phyloP scores from a whole-genome alignment of 2,329 filamentous ascomycete genomes.

The Ascochyta pisi region DNA sequence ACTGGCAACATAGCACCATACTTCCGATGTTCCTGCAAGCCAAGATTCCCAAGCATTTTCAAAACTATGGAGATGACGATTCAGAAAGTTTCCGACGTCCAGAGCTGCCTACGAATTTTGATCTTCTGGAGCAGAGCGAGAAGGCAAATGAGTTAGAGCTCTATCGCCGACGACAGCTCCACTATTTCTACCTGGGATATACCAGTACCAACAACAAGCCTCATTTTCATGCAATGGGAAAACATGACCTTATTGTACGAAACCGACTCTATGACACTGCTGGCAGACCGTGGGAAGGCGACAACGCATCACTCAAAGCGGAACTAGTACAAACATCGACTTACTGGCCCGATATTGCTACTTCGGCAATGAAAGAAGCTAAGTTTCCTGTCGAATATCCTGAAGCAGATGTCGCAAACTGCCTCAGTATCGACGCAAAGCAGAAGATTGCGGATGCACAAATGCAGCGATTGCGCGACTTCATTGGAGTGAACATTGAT shows the following conservation, averaged over 20 bases:
- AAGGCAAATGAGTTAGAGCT: conserved; percentile 26
- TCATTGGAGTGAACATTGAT: too few relatives aligned
- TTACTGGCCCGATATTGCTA: too few relatives aligned
- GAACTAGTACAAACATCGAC: too few relatives aligned
- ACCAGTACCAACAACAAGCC: conserved; percentile 31
- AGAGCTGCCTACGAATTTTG: conserved; percentile 24
- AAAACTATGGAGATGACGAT: conserved; percentile 49
- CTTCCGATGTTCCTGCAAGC: conserved; percentile 49
- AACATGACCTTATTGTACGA: conserved; percentile 27
- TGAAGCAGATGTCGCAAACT: too few relatives aligned
- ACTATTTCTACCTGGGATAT: conserved; percentile 42
- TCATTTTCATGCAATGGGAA: conserved; percentile 35
- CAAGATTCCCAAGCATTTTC: conserved; percentile 50
- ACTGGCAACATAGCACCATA: conserved; percentile 51
- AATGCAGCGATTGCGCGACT: too few relatives aligned
- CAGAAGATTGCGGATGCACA: too few relatives aligned
- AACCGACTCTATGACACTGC: conserved; percentile 33
- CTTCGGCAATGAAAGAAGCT: too few relatives aligned
- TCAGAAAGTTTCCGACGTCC: conserved; percentile 29
- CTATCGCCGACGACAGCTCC: conserved; percentile 37
- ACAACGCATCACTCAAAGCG: conserved; percentile 29
- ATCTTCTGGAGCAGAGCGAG: conserved; percentile 23
- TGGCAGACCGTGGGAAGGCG: conserved; percentile 37
- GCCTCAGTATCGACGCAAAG: too few relatives aligned
- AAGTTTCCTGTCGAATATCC: too few relatives aligned